Conservation (phyloP, 208 protist species). For the Leishmania martiniquensis region DNA sequence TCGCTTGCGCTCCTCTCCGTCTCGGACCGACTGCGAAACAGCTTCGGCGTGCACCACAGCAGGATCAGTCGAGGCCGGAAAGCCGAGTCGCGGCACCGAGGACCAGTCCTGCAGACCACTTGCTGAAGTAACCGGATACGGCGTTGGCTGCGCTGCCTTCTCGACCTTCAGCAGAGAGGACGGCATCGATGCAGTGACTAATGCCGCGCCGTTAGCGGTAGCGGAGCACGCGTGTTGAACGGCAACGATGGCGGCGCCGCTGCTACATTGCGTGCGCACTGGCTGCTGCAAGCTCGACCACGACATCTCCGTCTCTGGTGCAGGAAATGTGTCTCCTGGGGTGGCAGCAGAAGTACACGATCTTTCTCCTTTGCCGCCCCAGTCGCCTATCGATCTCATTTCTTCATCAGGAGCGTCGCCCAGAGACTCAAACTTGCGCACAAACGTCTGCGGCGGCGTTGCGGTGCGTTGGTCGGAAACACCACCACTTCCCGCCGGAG, state of each 20-base stretch:
- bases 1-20: conserved; percentile 38
- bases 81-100: conserved; percentile 51
- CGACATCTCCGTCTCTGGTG: not conserved
- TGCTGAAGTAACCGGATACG: conserved; percentile 43
- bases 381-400: conserved; percentile 10
- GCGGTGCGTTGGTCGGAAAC: not conserved
- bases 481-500: not conserved
- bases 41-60: conserved; percentile 28
- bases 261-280: not conserved
- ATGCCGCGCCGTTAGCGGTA: not conserved
- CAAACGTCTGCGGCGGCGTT: not conserved
- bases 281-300: not conserved
- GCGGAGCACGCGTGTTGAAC: no score
- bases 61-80: conserved; percentile 29
- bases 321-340: not conserved
- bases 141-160: conserved; percentile 18
- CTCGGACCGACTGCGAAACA: conserved; percentile 16
- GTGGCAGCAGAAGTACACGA: not conserved
- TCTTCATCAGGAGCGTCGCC: conserved; percentile 4
- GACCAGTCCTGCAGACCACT: conserved; percentile 59
- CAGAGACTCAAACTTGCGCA: not conserved
- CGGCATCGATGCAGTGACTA: not conserved
- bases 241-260: not conserved
- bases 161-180: not conserved
- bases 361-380: no score